Base-by-base conservation (phyloP, 768 basidiomycete species). In the Podaxis rugospora region DNA sequence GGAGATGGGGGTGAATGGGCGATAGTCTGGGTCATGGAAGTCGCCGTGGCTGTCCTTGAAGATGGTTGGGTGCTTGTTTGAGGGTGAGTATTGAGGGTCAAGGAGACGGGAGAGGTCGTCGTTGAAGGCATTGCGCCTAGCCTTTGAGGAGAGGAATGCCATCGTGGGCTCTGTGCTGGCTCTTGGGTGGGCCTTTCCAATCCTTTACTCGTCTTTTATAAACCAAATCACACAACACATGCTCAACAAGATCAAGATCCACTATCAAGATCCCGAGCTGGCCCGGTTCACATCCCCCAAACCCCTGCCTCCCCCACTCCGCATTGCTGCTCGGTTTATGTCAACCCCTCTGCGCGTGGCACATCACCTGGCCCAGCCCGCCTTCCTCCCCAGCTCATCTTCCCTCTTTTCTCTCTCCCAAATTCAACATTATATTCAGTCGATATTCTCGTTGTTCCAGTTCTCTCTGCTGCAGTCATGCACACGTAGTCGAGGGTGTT, bases 1-100 rank as follows among this genome's bases (percentile, higher is more conserved):
- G 14, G 60, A 51, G 54, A 64, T 64, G 32, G 63, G 47, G 27
- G 61, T 62, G 63, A 66, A 66, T 4, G 57, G 62, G 16, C 65
- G 42, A 57, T 66, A 66, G 57, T 66, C 65, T 37, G 65, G 65
- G 54, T 66, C 65, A 37, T 66, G 65, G 23, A 66, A 51, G 63
- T 66, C 52, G 47, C 65, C 65, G 32, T 63, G 62, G 32, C 36
- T 58, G 36, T 66, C 65, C 55, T 49, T 58, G 54, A 52, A 37
- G 54, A 46, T 47, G 40, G 57, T 46, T 13, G 46, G 28, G 50
- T 42, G 37, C 42, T 60, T 57, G 57, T 50, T 23, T 49, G 52
- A 47, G 16, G 62, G 53, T 1, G 62, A 62, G 55, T 66, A 63
- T 53, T 60, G 61, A 5, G 65, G 65, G 54, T 66, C 62, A n/a